Base-by-base conservation (phyloP, 495 filamentous ascomycete species). In the Neurospora sp. region DNA sequence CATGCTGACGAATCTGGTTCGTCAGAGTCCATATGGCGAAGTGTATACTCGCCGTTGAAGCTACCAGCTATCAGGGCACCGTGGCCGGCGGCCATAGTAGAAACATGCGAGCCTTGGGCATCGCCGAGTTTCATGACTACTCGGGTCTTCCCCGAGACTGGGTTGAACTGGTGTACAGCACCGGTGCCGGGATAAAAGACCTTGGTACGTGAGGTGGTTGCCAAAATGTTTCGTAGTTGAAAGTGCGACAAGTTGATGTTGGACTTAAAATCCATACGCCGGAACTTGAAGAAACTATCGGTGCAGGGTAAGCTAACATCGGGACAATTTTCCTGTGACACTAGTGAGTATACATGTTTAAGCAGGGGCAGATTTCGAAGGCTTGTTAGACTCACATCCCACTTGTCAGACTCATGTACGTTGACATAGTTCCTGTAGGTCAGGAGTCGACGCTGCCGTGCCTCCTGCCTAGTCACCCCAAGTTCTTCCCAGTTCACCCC, bases 221-320 rank as follows among this genome's bases (percentile, higher is more conserved):
- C 90, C 72, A 98, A 85, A 2, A 96, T 81, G 78, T 97, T 95
- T 68, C 95, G 92, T 18, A 98, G 87, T 76, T 98, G 95, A 76
- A 97, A 97, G 80, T 98, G 95, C 42, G 91, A 84, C 35, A 95
- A 82, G 38, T 87, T 86, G 22, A 92, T 87, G 53, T 88, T 86
- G 38, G 87, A 86, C 42, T 83, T 81, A 4, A 91, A 88, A 72
- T 91, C 87, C 88, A 94, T 93, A 38, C 88, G 85, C 22, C 88
- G 87, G 74, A 91, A 96, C 18, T 86, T 84, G 81, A 93, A 95
- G 79, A 87, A 93, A 73, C 85, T 86, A 38, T 87, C 86, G 9
- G 78, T 81, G 48, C 83, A 82, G 3, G 80, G 80, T 31, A 87
- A 75, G 70, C 80, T 71, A 20, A 70, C 72, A 71, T 83, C 80